Evolutionary conservation across 163 green algal species (phyloP).

Genomic region (Scenedesmus sp.): DNA sequence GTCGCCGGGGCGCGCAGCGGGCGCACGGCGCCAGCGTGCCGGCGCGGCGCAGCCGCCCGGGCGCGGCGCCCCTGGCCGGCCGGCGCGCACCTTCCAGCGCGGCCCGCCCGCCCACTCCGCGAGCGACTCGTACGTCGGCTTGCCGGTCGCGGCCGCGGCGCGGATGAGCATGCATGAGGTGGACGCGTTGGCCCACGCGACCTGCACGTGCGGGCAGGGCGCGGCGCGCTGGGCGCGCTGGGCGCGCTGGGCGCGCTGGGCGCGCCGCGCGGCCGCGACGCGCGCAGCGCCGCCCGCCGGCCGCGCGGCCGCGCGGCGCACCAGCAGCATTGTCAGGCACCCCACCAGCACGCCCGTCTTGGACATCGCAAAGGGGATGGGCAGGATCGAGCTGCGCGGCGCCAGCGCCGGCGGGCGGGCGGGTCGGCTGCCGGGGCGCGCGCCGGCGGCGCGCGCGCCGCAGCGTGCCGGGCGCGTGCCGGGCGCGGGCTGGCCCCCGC

Average conservation of each 20-base stretch:
- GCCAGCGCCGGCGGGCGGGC: too few species aligned
- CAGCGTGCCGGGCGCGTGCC: neutral
- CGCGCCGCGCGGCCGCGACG: too few species aligned
- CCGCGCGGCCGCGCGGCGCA: too few species aligned
- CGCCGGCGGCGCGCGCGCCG: neutral
- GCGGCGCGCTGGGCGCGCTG: too few species aligned
- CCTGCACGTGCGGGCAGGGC: too few species aligned
- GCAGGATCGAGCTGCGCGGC: slow-evolving; percentile 66
- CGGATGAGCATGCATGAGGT: slow-evolving; percentile 74
- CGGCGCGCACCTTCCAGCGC: slow-evolving; percentile 58
- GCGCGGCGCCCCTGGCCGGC: too few species aligned
- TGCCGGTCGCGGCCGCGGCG: slow-evolving; percentile 56
- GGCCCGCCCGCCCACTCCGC: slow-evolving; percentile 71
- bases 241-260: too few species aligned
- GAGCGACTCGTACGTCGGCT: slow-evolving; percentile 76
- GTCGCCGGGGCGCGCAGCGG: neutral
- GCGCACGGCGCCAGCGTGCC: too few species aligned
- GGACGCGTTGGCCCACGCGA: slow-evolving; percentile 60
- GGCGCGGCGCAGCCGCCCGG: too few species aligned
- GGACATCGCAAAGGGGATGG: slow-evolving; percentile 68
- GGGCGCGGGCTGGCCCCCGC: neutral
- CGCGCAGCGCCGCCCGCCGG: too few species aligned
- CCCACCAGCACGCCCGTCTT: slow-evolving; percentile 64
- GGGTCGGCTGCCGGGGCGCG: neutral
- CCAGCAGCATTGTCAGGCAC: slow-evolving; percentile 56